phyloP scores from a whole-genome alignment of 2,329 filamentous ascomycete genomes.

The Claviceps purpurea region DNA sequence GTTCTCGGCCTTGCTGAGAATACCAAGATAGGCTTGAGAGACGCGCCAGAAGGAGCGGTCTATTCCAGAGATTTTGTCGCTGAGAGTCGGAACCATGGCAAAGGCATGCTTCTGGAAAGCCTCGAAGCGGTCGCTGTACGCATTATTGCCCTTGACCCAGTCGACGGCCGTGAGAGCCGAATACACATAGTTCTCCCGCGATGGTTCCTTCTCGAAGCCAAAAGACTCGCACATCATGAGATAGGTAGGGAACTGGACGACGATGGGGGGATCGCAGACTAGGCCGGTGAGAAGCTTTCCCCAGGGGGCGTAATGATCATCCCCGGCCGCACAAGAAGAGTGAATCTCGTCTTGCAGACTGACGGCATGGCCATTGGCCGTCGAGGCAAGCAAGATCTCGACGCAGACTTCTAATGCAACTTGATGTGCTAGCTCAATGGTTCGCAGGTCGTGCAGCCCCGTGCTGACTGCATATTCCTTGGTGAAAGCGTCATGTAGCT shows the following conservation, averaged over 20 bases:
- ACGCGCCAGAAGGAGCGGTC: slow-evolving; percentile 7
- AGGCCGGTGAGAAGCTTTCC: slow-evolving; percentile 6
- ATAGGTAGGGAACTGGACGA: slow-evolving; percentile 7
- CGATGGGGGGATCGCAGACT: slow-evolving; percentile 7
- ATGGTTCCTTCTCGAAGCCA: slow-evolving; percentile 1
- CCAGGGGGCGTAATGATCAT: slow-evolving; percentile 5
- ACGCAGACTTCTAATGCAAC: slow-evolving; percentile 2
- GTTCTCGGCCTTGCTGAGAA: slow-evolving; percentile 5
- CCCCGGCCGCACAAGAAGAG: neutral
- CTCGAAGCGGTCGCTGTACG: slow-evolving; percentile 1
- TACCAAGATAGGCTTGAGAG: slow-evolving; percentile 2
- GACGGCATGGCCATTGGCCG: neutral
- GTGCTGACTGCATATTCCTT: neutral
- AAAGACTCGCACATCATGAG: slow-evolving; percentile 8
- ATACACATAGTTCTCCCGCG: slow-evolving; percentile 6
- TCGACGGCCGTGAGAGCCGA: slow-evolving; percentile 5
- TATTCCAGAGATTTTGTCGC: slow-evolving; percentile 3
- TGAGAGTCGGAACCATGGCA: slow-evolving; percentile 1
- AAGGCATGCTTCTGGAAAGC: slow-evolving; percentile 2
- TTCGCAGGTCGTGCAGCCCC: slow-evolving; percentile 2
- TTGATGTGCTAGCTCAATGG: slow-evolving; percentile 3
- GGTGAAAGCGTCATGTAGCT: slow-evolving; percentile 1
- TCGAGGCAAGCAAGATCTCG: slow-evolving; percentile 2
- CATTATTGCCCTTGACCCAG: slow-evolving; percentile 5
- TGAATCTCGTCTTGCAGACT: neutral